Percentiles rank a stretch among this genome's conserved stretches.
These are phyloP conservation scores for Pyrus bretschneideri DNA, from an alignment of 306 rosid species.

Conservation along the genomic window DNA sequence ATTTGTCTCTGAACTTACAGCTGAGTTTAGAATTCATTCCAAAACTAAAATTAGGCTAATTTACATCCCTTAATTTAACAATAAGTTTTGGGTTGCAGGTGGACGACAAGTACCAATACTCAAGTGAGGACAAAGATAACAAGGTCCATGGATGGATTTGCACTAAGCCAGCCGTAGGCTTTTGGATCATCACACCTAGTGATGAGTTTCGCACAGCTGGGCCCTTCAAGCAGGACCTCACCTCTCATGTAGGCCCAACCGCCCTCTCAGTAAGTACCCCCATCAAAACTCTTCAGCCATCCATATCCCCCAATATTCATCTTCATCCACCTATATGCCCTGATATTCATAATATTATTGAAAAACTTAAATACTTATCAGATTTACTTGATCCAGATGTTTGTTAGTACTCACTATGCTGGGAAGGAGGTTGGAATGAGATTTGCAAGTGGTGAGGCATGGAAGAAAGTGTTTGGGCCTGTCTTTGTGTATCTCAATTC, in stretches of 20 bases:
- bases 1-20: too few relatives aligned
- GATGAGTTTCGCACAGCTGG: constrained; percentile 63
- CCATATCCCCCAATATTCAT: background rate
- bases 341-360: too few relatives aligned
- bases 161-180: constrained; percentile 34
- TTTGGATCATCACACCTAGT: constrained; percentile 83
- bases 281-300: background rate
- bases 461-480: constrained; percentile 83
- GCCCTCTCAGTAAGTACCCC: constrained; percentile 48
- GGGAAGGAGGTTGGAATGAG: constrained; percentile 30
- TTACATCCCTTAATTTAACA: background rate
- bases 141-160: constrained; percentile 67
- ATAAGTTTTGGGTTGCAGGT: constrained; percentile 30
- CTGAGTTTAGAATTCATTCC: background rate
- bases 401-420: constrained; percentile 68
- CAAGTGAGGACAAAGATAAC: constrained; percentile 42
- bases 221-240: constrained; percentile 81
- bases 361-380: background rate
- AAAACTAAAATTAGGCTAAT: background rate
- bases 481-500: constrained; percentile 58
- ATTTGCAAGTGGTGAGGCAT: constrained; percentile 54
- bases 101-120: constrained; percentile 86
- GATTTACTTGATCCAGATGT: constrained; percentile 40
- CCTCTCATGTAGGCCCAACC: constrained; percentile 82
- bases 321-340: too few relatives aligned